A percentile compares a stretch with the other conserved stretches of the same genome.
Evolutionary conservation across 2,329 filamentous ascomycete genomes (phyloP).

Genomic region (Phyllachora maydis): DNA sequence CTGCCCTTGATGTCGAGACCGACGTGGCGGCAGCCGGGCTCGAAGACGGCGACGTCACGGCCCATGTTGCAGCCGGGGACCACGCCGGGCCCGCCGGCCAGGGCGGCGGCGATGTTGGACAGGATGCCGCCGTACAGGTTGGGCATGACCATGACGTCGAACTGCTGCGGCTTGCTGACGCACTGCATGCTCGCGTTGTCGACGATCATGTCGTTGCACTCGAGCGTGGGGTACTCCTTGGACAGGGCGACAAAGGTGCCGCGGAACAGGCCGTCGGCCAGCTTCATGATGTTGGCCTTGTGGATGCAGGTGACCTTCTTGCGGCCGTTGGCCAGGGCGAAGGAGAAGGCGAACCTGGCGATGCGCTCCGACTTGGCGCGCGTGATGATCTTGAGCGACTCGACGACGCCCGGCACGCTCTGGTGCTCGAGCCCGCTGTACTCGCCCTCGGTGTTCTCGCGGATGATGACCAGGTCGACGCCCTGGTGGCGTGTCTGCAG

Average conservation of each 20-base stretch:
- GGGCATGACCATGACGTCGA: conserved; percentile 99
- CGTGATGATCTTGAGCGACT: conserved; percentile 99
- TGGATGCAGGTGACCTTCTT: conserved; percentile 99
- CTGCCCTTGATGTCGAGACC: conserved; percentile 99
- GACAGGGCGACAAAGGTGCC: conserved; percentile 87
- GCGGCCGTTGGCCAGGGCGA: conserved; percentile 94
- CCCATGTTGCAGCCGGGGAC: conserved; percentile 99
- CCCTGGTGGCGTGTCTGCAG: conserved; percentile 94
- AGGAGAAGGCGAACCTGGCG: conserved; percentile 95
- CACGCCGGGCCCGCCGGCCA: conserved; percentile 90
- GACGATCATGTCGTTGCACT: conserved; percentile 99
- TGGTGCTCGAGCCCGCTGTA: conserved; percentile 99
- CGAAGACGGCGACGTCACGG: conserved; percentile 92
- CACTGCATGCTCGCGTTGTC: conserved; percentile 99
- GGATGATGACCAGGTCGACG: conserved; percentile 97
- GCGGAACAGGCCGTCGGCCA: conserved; percentile 96
- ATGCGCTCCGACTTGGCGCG: conserved; percentile 98
- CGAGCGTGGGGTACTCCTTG: conserved; percentile 86
- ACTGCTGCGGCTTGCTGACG: conserved; percentile 88
- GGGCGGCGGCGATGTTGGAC: conserved; percentile 94
- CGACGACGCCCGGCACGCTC: conserved; percentile 86
- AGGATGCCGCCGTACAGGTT: conserved; percentile 98
- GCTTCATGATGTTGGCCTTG: conserved; percentile 99
- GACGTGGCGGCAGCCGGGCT: conserved; percentile 97
- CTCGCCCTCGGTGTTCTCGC: conserved; percentile 99